These are phyloP conservation scores for Amanita jacksonii DNA, from an alignment of 768 basidiomycete species.

Conservation along the genomic window DNA sequence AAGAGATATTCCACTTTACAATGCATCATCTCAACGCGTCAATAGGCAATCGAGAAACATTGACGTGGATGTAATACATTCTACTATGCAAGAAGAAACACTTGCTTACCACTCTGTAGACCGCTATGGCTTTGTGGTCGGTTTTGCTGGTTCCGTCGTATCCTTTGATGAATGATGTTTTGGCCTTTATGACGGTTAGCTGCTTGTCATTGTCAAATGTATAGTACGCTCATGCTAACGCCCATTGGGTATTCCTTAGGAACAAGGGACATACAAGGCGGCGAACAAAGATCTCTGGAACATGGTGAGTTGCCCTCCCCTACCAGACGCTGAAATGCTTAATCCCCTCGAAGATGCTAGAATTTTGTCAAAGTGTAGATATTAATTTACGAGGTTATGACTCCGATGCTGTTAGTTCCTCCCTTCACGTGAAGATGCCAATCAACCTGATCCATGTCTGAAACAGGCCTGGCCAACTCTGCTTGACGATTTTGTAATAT, in stretches of 20 bases:
- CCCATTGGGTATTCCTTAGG: slow-evolving; percentile 18
- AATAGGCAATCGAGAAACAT: slow-evolving; percentile 62
- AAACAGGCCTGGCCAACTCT: slow-evolving; percentile 74
- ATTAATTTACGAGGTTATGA: slow-evolving; percentile 60
- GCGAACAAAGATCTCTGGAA: slow-evolving; percentile 81
- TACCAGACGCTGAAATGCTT: background rate
- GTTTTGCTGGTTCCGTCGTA: slow-evolving; percentile 61
- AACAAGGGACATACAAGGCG: slow-evolving; percentile 58
- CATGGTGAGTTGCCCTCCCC: slow-evolving; percentile 46
- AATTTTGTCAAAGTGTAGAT: slow-evolving; percentile 60
- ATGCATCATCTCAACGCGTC: background rate
- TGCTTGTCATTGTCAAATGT: background rate
- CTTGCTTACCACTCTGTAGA: slow-evolving; percentile 28
- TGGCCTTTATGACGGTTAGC: slow-evolving; percentile 57
- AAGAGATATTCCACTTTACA: background rate
- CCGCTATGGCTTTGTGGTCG: slow-evolving; percentile 66
- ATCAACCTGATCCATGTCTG: background rate
- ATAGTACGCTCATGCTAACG: slow-evolving; percentile 17
- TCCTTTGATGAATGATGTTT: slow-evolving; percentile 53
- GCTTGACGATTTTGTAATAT: slow-evolving; percentile 67
- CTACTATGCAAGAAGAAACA: background rate
- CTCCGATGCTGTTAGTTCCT: slow-evolving; percentile 54
- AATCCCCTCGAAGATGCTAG: slow-evolving; percentile 44
- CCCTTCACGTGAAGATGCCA: slow-evolving; percentile 3
- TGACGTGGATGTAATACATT: slow-evolving; percentile 63